Evolutionary conservation across 2,329 filamentous ascomycete species (phyloP).

Genomic region (Myriosclerotinia curreyana): DNA sequence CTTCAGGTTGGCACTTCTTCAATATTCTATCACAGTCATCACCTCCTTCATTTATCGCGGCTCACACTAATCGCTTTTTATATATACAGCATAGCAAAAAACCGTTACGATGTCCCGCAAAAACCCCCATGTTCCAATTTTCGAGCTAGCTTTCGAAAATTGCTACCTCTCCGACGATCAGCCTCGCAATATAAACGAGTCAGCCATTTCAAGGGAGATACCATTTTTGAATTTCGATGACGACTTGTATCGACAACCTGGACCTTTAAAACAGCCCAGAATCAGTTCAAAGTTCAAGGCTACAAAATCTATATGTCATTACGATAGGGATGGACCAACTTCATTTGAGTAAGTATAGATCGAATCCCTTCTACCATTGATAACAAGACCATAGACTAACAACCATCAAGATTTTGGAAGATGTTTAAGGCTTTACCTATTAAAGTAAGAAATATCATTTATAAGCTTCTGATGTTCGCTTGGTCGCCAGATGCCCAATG

Average conservation of each 20-base stretch:
- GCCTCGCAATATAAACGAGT: not conserved
- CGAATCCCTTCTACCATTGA: too few species aligned
- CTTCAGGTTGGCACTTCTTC: not conserved
- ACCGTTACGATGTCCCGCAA: not conserved
- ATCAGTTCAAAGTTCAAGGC: not conserved
- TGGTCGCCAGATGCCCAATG: slow-evolving; percentile 7
- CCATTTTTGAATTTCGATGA: not conserved
- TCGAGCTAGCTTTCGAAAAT: not conserved
- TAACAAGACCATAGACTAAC: not conserved
- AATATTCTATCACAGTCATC: not conserved
- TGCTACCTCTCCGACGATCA: slow-evolving; percentile 10
- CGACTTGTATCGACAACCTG: slow-evolving; percentile 5
- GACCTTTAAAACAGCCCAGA: not conserved
- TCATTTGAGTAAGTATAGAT: not conserved
- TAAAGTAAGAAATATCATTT: not conserved
- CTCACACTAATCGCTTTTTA: not conserved
- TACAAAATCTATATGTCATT: not conserved
- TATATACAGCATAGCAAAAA: not conserved
- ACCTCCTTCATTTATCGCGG: not conserved
- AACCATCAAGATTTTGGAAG: not conserved
- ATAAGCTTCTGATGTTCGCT: slow-evolving; percentile 7
- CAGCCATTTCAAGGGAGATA: not conserved
- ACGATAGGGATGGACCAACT: not conserved
- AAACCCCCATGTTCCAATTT: not conserved
- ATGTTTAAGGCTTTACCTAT: not conserved